Base-by-base conservation (phyloP, 2,329 filamentous ascomycete genomes). In the Parastagonospora nodorum region DNA sequence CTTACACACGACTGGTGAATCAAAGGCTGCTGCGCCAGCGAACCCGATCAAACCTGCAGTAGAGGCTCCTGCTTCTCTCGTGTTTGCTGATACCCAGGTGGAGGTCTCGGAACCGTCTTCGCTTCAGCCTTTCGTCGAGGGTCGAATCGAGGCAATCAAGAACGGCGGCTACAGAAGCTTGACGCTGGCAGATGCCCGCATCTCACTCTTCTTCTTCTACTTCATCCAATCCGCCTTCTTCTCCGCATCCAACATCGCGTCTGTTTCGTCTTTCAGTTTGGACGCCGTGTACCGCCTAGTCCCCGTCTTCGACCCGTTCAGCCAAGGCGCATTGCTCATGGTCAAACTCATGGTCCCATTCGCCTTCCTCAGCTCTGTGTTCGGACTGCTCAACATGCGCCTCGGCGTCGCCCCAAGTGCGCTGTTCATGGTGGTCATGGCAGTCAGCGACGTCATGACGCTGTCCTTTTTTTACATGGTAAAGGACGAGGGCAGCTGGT, bases 381-480 rank as follows among this genome's bases (percentile, higher is more conserved):
- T 99, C n/a, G 94, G 93, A 1, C 89, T 99, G 10, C 80, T 99
- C 12, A 99, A 97, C 72, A 87, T 86, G 62, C 80, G 88, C 6
- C 79, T 99, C 0, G 88, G 89, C 12, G 88, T 99, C 0, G 88
- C 92, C 8, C 92, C 92, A 0, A 92, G 89, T 33, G 90, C 92
- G 5, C 78, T 99, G 4, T 97, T 97, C 76, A 97, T 97, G 88
- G 61, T 74, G 3, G 92, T 96, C 43, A 96, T 97, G 85, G 89
- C 68, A 0, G 84, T 95, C 44, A 92, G 89, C 53, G 94, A 99
- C 70, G 85, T 96, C 42, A 81, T 97, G 71, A 97, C 94, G 3
- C 80, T 99, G 45, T 90, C 94, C 66, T 99, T 99, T 79, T 99
- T 99, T 77, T 99, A 90, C 86, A 90, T 96, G 64, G 94, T 99